These are phyloP conservation scores for Ustilago trichophora DNA, from an alignment of 1,284 basidiomycete genomes.

Conservation along the genomic window DNA sequence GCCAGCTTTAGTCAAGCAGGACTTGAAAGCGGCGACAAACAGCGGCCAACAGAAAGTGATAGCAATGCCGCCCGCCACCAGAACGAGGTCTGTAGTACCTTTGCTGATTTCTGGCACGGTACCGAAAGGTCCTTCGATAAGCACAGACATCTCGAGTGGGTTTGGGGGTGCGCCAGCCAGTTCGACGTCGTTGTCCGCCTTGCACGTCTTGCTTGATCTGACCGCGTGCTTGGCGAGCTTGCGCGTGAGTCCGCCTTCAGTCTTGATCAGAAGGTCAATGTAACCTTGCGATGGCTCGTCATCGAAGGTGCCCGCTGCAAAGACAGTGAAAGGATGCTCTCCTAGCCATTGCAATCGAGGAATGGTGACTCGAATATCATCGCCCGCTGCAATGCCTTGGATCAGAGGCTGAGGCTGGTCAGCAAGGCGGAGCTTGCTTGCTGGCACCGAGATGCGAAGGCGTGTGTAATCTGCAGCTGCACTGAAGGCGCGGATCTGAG, in stretches of 20 bases:
- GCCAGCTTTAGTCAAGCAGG: neutral
- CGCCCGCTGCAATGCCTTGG: conserved; percentile 6
- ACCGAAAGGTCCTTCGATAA: conserved; percentile 38
- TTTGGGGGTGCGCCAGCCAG: neutral
- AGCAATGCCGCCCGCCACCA: conserved; percentile 38
- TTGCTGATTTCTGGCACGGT: neutral
- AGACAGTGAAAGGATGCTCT: conserved; percentile 38
- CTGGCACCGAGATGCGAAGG: conserved; percentile 11
- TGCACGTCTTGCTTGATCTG: neutral
- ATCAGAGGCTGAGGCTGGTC: neutral
- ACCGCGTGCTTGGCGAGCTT: neutral
- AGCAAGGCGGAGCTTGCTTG: neutral
- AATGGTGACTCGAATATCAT: conserved; percentile 17
- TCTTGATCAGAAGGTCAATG: conserved; percentile 13
- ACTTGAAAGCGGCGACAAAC: conserved; percentile 2
- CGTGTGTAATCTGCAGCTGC: neutral
- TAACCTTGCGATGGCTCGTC: neutral
- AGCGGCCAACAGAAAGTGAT: conserved; percentile 30
- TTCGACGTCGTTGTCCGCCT: neutral
- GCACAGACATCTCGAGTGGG: neutral
- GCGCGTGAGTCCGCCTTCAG: conserved; percentile 17
- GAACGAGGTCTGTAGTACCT: neutral
- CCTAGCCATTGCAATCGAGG: conserved; percentile 18
- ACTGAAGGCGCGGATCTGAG: neutral
- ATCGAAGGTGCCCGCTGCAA: neutral